Evolutionary conservation across 331 rosid species (phyloP), one percentile per base, ranked within the genome.

Genomic region (Pyracantha coccinea): DNA sequence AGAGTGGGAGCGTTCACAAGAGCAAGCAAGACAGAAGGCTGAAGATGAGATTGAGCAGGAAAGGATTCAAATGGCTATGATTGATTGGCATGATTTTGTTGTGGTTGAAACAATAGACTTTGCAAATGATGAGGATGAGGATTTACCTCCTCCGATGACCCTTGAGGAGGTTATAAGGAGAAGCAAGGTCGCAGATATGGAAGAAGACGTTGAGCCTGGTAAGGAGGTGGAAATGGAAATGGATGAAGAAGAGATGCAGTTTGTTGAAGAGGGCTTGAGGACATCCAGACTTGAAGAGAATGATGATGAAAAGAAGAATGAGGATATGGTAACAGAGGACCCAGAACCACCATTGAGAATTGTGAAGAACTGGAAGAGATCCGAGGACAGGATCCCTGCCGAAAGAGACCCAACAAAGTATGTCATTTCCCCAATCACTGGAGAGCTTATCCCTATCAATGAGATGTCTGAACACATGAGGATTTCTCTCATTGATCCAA

Each of bases 21-120:
- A 93, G 85, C 96, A 93, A 85, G 97, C 96, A 29, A 91, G 98
- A 84, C 97, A 91, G 83, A 91, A 89, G 80, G 97, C 96, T n/a
- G 97, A 91, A 75, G 92, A 91, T 83, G 97, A 93, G 84, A 85
- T 91, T 85, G 97, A 93, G 80, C 98, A 91, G 82, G 98, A 93
- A 87, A 91, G 98, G 79, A 20, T 86, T 52, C 91, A 88, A 47
- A 93, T 93, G 98, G 93, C 96, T 55, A 93, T 93, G 98, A 93
- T 93, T 78, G 98, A 93, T 83, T 93, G 98, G 98, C 98, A 93
- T 86, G 98, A 91, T 81, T 91, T 93, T 93, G 97, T 89, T 54
- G 98, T 91, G 83, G 98, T 93, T 75, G 98, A 93, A 79, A 57
- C 92, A 4, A 91, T 93, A 71, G 97, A 93, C 74, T 93, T 93